A percentile compares a stretch with the other conserved stretches of the same genome.
phyloP scores from a whole-genome alignment of 345 rosid species.

The Lumnitzera littorea region DNA sequence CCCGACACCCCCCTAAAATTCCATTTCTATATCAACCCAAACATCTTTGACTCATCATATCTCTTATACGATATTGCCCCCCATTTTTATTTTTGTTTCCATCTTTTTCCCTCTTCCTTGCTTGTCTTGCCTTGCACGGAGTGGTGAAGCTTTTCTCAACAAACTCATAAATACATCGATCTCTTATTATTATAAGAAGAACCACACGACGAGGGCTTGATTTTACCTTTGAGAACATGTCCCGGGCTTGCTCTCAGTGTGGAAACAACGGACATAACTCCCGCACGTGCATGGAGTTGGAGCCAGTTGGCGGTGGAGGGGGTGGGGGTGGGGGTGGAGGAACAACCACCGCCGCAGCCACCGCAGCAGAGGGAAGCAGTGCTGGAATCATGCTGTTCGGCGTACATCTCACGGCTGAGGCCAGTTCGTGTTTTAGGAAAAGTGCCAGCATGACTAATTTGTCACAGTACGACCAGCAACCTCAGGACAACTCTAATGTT shows the following conservation, averaged over 20 bases:
- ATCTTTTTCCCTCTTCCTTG: not conserved
- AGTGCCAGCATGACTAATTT: constrained; percentile 82
- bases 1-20: not conserved
- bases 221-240: constrained; percentile 14
- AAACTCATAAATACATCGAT: too few relatives aligned
- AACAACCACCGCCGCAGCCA: constrained; percentile 7
- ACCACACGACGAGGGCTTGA: too few relatives aligned
- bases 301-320: constrained; percentile 9
- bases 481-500: constrained; percentile 10
- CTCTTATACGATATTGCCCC: not conserved
- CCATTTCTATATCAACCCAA: not conserved
- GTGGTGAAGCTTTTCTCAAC: not conserved
- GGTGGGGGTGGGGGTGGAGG: not conserved
- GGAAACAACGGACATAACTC: constrained; percentile 73
- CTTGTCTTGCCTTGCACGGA: constrained; percentile 6
- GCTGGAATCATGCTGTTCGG: constrained; percentile 86
- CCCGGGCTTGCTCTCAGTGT: constrained; percentile 58
- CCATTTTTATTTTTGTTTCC: not conserved
- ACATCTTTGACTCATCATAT: not conserved
- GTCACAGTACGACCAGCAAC: constrained; percentile 62
- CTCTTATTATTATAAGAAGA: not conserved
- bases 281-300: constrained; percentile 35
- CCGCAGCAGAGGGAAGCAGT: constrained; percentile 7
- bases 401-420: constrained; percentile 71
- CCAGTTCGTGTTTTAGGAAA: constrained; percentile 72